These are phyloP conservation scores for Azolla pinnata DNA, from an alignment of 75 land plant genomes.

Conservation along the genomic window DNA sequence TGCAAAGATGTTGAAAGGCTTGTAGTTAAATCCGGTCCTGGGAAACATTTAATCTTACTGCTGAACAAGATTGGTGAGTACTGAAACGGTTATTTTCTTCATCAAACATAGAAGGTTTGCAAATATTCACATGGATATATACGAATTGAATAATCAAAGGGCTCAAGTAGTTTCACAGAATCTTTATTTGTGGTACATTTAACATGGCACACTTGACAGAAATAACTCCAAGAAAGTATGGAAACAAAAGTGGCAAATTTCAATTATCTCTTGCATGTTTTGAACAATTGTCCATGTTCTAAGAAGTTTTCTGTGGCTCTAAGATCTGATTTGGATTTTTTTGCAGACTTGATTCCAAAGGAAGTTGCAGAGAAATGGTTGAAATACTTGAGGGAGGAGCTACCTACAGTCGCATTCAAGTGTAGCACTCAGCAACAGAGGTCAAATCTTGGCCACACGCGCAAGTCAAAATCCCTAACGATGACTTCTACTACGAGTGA, in stretches of 20 bases:
- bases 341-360: slow-evolving; percentile 82
- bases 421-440: slow-evolving; percentile 88
- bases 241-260: too few species aligned
- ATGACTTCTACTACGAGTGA: slow-evolving; percentile 60
- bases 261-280: neutral
- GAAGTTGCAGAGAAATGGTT: slow-evolving; percentile 95
- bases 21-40: slow-evolving; percentile 58
- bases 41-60: slow-evolving; percentile 64
- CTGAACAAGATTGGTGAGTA: slow-evolving; percentile 93
- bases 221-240: too few species aligned
- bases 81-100: too few species aligned
- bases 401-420: slow-evolving; percentile 89
- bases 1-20: slow-evolving; percentile 81
- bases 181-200: too few species aligned
- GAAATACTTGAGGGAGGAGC: slow-evolving; percentile 80
- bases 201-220: too few species aligned
- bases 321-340: too few species aligned
- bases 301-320: neutral
- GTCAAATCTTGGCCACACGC: slow-evolving; percentile 67
- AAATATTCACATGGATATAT: too few species aligned
- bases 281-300: neutral
- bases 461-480: slow-evolving; percentile 39
- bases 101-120: too few species aligned
- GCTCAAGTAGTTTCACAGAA: too few species aligned
- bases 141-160: too few species aligned